Conservation (phyloP, 768 basidiomycete genomes). For the Xanthoconium stramineum region DNA sequence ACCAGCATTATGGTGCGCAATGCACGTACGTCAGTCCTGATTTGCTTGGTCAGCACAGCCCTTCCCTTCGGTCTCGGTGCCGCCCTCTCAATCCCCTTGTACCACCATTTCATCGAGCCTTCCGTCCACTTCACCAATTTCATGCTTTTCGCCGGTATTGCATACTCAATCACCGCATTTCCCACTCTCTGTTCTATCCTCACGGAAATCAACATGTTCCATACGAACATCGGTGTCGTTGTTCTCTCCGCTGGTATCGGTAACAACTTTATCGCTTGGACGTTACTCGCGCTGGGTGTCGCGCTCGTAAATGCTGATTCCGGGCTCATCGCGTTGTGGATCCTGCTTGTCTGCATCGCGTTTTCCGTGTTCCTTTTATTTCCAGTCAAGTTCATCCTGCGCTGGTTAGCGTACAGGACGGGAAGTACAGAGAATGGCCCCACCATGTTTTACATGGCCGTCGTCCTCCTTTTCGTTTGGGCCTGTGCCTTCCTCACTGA, state of each 20-base stretch:
- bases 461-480: slow-evolving; percentile 77
- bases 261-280: slow-evolving; percentile 86
- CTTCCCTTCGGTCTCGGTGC: slow-evolving; percentile 88
- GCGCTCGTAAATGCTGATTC: slow-evolving; percentile 87
- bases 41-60: slow-evolving; percentile 80
- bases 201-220: slow-evolving; percentile 86
- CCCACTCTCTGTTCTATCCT: slow-evolving; percentile 86
- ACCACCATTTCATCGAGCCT: slow-evolving; percentile 56
- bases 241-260: slow-evolving; percentile 92
- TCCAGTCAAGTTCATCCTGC: slow-evolving; percentile 56
- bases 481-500: slow-evolving; percentile 91
- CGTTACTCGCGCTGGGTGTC: slow-evolving; percentile 82
- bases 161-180: slow-evolving; percentile 85
- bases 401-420: slow-evolving; percentile 72
- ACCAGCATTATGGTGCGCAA: slow-evolving; percentile 72
- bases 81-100: slow-evolving; percentile 57
- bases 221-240: slow-evolving; percentile 89
- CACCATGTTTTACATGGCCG: slow-evolving; percentile 85
- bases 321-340: slow-evolving; percentile 81
- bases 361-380: slow-evolving; percentile 79
- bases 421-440: slow-evolving; percentile 83
- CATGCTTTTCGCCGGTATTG: slow-evolving; percentile 91
- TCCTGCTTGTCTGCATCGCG: slow-evolving; percentile 74
- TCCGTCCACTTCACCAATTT: slow-evolving; percentile 80
- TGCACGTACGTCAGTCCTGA: slow-evolving; percentile 59